Percentiles rank a stretch among this genome's conserved stretches.
Conservation (phyloP, 108 stramenopile genomes). For the Pseudonitzschia pungens region DNA sequence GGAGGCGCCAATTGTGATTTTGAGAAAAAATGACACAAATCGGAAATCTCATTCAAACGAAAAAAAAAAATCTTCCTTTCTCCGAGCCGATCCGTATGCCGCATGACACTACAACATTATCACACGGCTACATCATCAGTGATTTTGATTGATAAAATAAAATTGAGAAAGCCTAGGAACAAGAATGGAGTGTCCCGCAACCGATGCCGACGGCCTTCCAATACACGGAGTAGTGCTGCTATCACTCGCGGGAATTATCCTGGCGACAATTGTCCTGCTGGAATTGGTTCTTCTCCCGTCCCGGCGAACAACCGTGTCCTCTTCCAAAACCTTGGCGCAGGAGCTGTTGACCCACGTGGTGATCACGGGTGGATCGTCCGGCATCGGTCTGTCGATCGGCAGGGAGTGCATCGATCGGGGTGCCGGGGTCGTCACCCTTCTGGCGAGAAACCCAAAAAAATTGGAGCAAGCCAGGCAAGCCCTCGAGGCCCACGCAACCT, state of each 20-base stretch:
- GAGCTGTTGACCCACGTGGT: constrained; percentile 52
- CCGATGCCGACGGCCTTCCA: neutral
- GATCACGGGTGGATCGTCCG: constrained; percentile 81
- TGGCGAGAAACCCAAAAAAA: constrained; percentile 65
- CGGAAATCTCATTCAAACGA: no score
- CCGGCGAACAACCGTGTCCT: neutral
- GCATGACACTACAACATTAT: no score
- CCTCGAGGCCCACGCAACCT: constrained; percentile 21
- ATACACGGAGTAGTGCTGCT: neutral
- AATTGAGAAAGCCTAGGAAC: no score
- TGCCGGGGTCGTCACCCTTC: constrained; percentile 64
- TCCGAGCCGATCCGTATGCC: no score
- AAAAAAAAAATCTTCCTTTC: no score
- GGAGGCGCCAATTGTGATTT: no score
- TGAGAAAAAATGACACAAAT: no score
- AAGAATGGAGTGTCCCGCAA: neutral
- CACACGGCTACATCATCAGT: no score
- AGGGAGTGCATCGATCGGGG: constrained; percentile 44
- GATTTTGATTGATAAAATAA: no score
- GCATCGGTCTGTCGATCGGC: constrained; percentile 84
- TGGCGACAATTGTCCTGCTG: neutral
- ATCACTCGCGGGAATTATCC: neutral
- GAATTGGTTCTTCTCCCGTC: neutral
- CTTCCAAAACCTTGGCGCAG: neutral
- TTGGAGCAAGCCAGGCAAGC: constrained; percentile 62